phyloP scores from a whole-genome alignment of 2,329 filamentous ascomycete species.

The Ceratocystis huliohia region DNA sequence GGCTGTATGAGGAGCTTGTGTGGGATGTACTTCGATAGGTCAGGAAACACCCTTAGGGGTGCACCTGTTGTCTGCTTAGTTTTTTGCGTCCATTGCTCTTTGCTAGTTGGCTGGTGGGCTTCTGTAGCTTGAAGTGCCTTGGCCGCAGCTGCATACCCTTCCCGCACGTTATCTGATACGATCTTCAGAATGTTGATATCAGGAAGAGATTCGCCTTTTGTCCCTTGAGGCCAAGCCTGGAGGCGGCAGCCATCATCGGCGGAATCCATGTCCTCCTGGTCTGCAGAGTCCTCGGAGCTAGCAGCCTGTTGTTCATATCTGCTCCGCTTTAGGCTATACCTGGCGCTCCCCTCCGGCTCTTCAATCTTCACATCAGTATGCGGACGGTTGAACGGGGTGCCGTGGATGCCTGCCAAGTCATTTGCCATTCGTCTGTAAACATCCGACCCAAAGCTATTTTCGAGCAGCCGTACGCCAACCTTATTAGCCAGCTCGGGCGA shows the following conservation, averaged over 20 bases:
- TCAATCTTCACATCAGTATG: constrained; percentile 8
- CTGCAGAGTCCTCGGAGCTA: neutral
- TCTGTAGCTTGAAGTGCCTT: neutral
- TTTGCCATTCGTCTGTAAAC: constrained; percentile 1
- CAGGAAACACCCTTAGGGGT: neutral
- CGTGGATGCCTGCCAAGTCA: constrained; percentile 12
- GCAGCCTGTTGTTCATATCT: neutral
- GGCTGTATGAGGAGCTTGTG: constrained; percentile 3
- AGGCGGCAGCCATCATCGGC: neutral
- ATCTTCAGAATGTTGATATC: neutral
- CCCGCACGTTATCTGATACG: neutral
- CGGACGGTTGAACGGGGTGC: constrained; percentile 6
- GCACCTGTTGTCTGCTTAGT: no score
- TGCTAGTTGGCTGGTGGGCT: neutral
- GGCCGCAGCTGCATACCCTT: neutral
- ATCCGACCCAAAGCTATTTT: neutral
- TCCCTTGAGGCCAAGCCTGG: neutral
- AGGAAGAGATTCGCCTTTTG: neutral
- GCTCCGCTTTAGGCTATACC: neutral
- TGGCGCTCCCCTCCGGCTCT: neutral
- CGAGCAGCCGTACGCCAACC: neutral
- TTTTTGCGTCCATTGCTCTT: neutral
- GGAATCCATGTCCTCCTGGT: neutral
- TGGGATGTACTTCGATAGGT: neutral
- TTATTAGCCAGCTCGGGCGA: neutral